Conservation (phyloP, 345 rosid genomes). For the Citrus reticulata region DNA sequence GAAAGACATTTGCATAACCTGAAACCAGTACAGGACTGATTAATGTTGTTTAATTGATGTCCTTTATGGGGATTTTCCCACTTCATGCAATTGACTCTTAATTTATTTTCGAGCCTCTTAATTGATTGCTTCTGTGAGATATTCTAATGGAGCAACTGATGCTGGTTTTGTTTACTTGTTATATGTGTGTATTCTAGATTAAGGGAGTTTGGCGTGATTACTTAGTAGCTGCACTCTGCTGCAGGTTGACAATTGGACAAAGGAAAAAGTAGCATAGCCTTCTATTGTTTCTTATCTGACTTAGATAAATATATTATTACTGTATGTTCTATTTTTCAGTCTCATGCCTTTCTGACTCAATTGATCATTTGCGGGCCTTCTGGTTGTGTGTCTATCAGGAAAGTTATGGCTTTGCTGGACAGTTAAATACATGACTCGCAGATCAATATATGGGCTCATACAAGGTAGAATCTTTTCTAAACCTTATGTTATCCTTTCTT, state of each 20-base stretch:
- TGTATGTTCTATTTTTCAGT: background rate
- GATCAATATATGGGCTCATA: background rate
- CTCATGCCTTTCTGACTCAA: background rate
- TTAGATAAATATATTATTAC: background rate
- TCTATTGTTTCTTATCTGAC: background rate
- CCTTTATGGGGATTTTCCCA: constrained; percentile 2
- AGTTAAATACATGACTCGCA: constrained; percentile 2
- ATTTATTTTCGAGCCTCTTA: background rate
- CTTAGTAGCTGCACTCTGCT: background rate
- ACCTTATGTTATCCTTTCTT: background rate
- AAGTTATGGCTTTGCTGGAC: background rate
- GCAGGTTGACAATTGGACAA: constrained; percentile 8
- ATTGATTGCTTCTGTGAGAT: background rate
- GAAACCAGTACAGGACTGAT: background rate
- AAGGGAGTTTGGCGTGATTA: constrained; percentile 3
- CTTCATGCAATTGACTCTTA: background rate
- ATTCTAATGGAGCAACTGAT: background rate
- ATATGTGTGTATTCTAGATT: background rate
- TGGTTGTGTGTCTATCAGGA: background rate
- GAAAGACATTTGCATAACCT: background rate
- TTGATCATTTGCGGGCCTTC: constrained; percentile 11
- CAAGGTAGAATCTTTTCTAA: background rate
- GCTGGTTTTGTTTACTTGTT: constrained; percentile 7
- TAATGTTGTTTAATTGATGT: background rate
- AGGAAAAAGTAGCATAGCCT: background rate